These are phyloP conservation scores for Pythium brassicae DNA, from an alignment of 352 stramenopile species.

Conservation along the genomic window DNA sequence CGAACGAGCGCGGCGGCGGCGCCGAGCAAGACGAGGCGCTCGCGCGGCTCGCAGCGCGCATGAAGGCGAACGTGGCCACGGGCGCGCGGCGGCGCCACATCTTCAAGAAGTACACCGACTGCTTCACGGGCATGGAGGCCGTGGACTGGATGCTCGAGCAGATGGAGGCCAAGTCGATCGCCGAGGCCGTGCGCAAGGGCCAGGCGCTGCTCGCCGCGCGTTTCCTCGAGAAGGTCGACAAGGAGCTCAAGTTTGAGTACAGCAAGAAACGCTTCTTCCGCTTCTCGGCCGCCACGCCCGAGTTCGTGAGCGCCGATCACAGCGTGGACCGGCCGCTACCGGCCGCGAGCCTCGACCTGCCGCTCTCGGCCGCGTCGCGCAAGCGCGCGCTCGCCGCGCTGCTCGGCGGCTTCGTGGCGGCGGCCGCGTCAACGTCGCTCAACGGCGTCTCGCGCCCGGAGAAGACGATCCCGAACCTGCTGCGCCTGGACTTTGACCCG, in stretches of 20 bases:
- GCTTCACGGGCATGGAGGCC: slow-evolving; percentile 81
- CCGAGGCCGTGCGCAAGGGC: slow-evolving; percentile 75
- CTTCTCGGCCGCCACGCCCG: slow-evolving; percentile 71
- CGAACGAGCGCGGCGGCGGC: slow-evolving; percentile 14
- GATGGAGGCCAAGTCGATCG: slow-evolving; percentile 79
- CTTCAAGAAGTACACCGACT: slow-evolving; percentile 81
- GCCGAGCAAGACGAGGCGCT: slow-evolving; percentile 67
- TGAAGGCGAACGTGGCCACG: slow-evolving; percentile 78
- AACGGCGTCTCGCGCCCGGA: slow-evolving; percentile 75
- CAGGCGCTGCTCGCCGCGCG: slow-evolving; percentile 57
- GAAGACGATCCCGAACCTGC: slow-evolving; percentile 74
- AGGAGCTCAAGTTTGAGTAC: slow-evolving; percentile 83
- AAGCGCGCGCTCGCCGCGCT: slow-evolving; percentile 59
- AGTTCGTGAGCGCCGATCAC: slow-evolving; percentile 45
- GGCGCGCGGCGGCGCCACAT: slow-evolving; percentile 66
- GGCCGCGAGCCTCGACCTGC: slow-evolving; percentile 58
- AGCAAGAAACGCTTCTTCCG: slow-evolving; percentile 79
- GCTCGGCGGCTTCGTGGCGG: slow-evolving; percentile 73
- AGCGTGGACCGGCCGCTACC: slow-evolving; percentile 28
- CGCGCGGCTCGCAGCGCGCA: slow-evolving; percentile 60
- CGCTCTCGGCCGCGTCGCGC: slow-evolving; percentile 50
- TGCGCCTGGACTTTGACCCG: slow-evolving; percentile 69
- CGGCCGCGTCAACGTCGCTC: slow-evolving; percentile 70
- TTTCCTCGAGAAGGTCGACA: slow-evolving; percentile 81
- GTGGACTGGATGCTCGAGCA: slow-evolving; percentile 86